These are phyloP conservation scores for Elongisporangium prolatum DNA, from an alignment of 352 stramenopile genomes.

Conservation along the genomic window DNA sequence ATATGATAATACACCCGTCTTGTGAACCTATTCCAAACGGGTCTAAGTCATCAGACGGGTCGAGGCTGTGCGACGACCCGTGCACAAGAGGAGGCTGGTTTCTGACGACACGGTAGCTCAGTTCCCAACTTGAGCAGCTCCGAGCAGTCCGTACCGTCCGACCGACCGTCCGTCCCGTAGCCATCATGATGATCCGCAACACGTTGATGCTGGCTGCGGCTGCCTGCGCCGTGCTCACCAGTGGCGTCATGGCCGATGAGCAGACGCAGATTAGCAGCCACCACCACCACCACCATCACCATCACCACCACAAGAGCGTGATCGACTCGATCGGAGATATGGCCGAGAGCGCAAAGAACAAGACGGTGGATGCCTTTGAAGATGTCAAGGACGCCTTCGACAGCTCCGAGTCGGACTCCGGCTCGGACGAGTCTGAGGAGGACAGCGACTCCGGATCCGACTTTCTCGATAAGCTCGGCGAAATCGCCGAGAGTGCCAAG, in stretches of 20 bases:
- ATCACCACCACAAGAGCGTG: constrained; percentile 4
- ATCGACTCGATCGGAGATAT: background rate
- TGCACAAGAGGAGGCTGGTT: background rate
- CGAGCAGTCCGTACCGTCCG: background rate
- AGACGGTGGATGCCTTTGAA: constrained; percentile 12
- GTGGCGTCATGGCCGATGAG: background rate
- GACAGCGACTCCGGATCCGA: constrained; percentile 18
- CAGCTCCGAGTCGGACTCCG: constrained; percentile 7
- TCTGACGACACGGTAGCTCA: background rate
- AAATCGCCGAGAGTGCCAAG: constrained; percentile 17
- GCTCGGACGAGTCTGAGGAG: constrained; percentile 15
- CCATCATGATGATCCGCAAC: background rate
- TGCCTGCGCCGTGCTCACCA: background rate
- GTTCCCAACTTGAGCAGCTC: background rate
- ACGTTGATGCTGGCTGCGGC: background rate
- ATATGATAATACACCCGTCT: background rate
- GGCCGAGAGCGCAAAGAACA: constrained; percentile 11
- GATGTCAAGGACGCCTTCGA: constrained; percentile 20
- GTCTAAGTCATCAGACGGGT: background rate
- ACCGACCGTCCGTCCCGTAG: background rate
- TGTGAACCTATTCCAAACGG: background rate
- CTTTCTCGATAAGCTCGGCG: constrained; percentile 10
- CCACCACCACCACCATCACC: constrained; percentile 5
- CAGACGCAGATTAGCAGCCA: background rate
- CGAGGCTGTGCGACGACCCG: background rate